Percentiles rank a stretch among this genome's conserved stretches.
phyloP scores from a whole-genome alignment of 78 protist genomes.

The Planoprotostelium fungivorum region DNA sequence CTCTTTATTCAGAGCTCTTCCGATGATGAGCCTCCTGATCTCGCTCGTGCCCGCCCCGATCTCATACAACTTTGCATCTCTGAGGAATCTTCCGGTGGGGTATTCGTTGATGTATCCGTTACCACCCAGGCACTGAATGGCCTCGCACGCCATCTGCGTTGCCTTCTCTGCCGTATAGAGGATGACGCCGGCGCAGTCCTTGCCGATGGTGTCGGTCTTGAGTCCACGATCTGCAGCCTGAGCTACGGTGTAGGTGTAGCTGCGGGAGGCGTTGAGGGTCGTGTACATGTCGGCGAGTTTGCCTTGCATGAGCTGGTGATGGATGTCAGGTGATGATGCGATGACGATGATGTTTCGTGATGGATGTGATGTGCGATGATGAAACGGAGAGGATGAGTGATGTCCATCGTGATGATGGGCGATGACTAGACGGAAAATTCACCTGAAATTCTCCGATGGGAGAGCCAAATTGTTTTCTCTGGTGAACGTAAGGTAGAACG shows the following conservation, averaged over 20 bases:
- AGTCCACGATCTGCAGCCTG: slow-evolving; percentile 56
- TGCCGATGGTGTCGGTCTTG: slow-evolving; percentile 9
- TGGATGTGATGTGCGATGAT: too few relatives aligned
- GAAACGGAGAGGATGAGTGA: too few relatives aligned
- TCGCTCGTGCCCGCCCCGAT: slow-evolving; percentile 94
- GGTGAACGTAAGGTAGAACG: slow-evolving; percentile 77
- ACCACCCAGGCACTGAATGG: slow-evolving; percentile 90
- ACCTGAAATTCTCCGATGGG: slow-evolving; percentile 76
- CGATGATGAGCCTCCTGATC: slow-evolving; percentile 86
- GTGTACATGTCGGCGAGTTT: slow-evolving; percentile 92
- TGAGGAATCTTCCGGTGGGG: slow-evolving; percentile 84
- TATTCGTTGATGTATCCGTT: slow-evolving; percentile 94
- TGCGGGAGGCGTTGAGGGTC: slow-evolving; percentile 56
- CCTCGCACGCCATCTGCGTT: slow-evolving; percentile 80
- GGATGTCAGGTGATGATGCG: background rate
- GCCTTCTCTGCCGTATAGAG: slow-evolving; percentile 84
- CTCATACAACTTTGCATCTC: slow-evolving; percentile 94
- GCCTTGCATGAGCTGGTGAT: slow-evolving; percentile 85
- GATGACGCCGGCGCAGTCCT: slow-evolving; percentile 75
- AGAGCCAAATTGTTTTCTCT: slow-evolving; percentile 83
- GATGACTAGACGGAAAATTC: background rate
- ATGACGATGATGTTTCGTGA: background rate
- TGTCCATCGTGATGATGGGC: slow-evolving; percentile 1
- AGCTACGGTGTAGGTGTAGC: slow-evolving; percentile 78
- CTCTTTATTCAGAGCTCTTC: slow-evolving; percentile 42